A percentile compares a stretch with the other conserved stretches of the same genome.
phyloP scores from a whole-genome alignment of 371 early-diverging fungal genomes.

The Mortierella sp. region DNA sequence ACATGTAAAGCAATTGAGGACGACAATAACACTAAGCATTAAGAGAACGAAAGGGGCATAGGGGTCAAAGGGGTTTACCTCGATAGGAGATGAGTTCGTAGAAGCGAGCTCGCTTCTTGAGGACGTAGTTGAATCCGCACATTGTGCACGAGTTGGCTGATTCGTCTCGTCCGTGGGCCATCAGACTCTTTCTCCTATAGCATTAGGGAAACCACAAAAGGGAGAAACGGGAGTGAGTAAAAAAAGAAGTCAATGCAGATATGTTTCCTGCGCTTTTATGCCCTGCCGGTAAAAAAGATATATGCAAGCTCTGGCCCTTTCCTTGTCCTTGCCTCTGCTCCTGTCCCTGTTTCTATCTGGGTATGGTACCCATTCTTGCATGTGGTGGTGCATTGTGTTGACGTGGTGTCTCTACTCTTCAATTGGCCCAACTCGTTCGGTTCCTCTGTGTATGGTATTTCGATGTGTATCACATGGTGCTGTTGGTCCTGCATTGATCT shows the following conservation, averaged over 20 bases:
- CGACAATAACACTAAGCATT: not conserved
- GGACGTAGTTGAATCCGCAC: constrained; percentile 58
- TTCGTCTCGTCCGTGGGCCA: constrained; percentile 56
- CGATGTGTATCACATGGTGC: constrained; percentile 8
- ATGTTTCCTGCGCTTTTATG: not conserved
- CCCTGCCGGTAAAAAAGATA: not conserved
- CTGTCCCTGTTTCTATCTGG: not conserved
- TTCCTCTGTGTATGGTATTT: not conserved
- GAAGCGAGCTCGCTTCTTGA: constrained; percentile 54
- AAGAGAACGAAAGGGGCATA: not conserved
- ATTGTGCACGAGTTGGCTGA: constrained; percentile 56
- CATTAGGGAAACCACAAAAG: constrained; percentile 5
- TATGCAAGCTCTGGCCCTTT: not conserved
- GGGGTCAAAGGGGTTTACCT: constrained; percentile 30
- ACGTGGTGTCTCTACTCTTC: not conserved
- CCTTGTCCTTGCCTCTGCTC: not conserved
- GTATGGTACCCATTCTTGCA: not conserved
- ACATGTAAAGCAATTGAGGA: not conserved
- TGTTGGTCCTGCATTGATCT: not conserved
- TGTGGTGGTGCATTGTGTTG: not conserved
- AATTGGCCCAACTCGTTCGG: not conserved
- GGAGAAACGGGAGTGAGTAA: not conserved
- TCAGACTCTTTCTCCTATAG: constrained; percentile 55
- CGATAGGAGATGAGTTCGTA: constrained; percentile 51
- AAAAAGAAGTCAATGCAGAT: not conserved